Evolutionary conservation across 768 basidiomycete species (phyloP).

Genomic region (Suillus decipiens): DNA sequence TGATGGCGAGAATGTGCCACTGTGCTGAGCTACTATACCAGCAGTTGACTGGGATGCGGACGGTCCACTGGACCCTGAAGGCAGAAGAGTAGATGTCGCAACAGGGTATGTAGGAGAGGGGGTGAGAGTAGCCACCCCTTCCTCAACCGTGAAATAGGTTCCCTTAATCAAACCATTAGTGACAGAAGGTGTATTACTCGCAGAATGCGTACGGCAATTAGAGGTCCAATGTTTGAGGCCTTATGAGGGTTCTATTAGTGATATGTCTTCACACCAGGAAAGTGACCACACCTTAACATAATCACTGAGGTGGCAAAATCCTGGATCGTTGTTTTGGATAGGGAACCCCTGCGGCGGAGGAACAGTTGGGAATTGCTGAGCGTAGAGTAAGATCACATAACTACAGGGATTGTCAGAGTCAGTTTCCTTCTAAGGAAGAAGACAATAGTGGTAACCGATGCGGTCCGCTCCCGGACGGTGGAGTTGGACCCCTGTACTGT

Average conservation of each 20-base stretch:
- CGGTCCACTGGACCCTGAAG: conserved; percentile 17
- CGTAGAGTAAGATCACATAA: conserved; percentile 67
- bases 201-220: conserved; percentile 53
- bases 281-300: conserved; percentile 53
- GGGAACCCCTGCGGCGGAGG: conserved; percentile 56
- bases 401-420: conserved; percentile 34
- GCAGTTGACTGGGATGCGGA: not conserved
- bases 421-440: not conserved
- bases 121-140: conserved; percentile 57
- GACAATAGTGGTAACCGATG: conserved; percentile 58
- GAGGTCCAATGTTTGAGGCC: conserved; percentile 54
- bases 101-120: conserved; percentile 47
- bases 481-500: conserved; percentile 70
- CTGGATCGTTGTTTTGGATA: conserved; percentile 49
- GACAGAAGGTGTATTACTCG: not conserved
- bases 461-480: conserved; percentile 66
- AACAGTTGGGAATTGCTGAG: conserved; percentile 62
- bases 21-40: conserved; percentile 12
- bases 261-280: not conserved
- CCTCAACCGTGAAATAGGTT: conserved; percentile 74
- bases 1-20: conserved; percentile 4
- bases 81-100: conserved; percentile 30
- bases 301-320: conserved; percentile 53
- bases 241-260: conserved; percentile 23
- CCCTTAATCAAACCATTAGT: conserved; percentile 41